Conservation (phyloP, 2,329 filamentous ascomycete species). For the Penicillium sp. region DNA sequence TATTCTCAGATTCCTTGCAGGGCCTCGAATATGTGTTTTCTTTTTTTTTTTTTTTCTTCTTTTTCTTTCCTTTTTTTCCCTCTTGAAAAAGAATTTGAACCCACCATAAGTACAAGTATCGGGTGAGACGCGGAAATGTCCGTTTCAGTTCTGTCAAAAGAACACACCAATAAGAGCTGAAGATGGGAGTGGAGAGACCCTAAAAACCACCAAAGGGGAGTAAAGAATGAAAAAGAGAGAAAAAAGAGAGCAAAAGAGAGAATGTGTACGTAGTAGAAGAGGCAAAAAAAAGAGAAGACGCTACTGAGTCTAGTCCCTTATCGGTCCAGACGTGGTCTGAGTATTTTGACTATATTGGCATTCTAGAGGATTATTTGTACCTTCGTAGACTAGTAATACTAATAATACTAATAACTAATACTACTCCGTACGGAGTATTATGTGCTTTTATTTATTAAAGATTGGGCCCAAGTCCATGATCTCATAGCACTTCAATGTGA, state of each 20-base stretch:
- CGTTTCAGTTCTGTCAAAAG: slow-evolving; percentile 7
- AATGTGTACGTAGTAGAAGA: background rate
- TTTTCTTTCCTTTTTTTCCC: no score
- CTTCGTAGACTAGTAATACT: no score
- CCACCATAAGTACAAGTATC: background rate
- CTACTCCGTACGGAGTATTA: background rate
- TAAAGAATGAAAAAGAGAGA: background rate
- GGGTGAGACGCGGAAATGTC: slow-evolving; percentile 5
- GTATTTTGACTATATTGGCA: background rate
- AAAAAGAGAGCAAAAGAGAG: background rate
- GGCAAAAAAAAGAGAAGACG: background rate
- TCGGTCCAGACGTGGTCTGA: background rate
- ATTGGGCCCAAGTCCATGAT: background rate
- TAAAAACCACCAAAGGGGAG: background rate
- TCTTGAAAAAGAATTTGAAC: background rate
- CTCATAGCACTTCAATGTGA: slow-evolving; percentile 10
- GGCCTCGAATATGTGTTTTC: background rate
- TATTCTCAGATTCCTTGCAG: slow-evolving; percentile 10
- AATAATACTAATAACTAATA: background rate
- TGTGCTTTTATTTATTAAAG: background rate
- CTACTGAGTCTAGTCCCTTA: slow-evolving; percentile 4
- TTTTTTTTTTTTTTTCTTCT: background rate
- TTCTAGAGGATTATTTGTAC: background rate
- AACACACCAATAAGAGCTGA: slow-evolving; percentile 3
- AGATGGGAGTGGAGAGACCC: slow-evolving; percentile 13